A percentile compares a stretch with the other conserved stretches of the same genome.
phyloP scores from a whole-genome alignment of 179 eudicot genomes.

The Heliamphora ciliata region DNA sequence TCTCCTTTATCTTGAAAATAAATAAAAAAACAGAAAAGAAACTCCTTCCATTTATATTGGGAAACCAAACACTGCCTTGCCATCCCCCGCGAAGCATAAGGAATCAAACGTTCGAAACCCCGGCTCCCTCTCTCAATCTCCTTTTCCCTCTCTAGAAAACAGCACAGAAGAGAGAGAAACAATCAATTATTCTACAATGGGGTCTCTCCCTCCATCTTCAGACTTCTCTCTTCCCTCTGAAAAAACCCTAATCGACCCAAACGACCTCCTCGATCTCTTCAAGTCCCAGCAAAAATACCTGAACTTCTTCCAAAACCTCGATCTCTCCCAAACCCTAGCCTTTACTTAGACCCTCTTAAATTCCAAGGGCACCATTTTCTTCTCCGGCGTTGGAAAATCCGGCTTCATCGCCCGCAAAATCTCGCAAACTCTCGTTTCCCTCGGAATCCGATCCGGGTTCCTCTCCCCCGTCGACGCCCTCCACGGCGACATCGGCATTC shows the following conservation, averaged over 20 bases:
- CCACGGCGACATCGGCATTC: slow-evolving; percentile 88
- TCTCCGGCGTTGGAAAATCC: slow-evolving; percentile 92
- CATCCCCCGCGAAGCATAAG: background rate
- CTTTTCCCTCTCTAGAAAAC: background rate
- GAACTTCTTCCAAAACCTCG: slow-evolving; percentile 66
- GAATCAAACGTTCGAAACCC: background rate
- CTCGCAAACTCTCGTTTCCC: slow-evolving; percentile 82
- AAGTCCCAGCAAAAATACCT: slow-evolving; percentile 71
- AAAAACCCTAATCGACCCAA: slow-evolving; percentile 27
- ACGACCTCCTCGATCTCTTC: slow-evolving; percentile 58
- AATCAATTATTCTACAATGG: slow-evolving; percentile 22
- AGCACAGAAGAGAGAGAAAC: background rate
- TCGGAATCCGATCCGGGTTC: slow-evolving; percentile 64
- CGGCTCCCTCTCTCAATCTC: background rate
- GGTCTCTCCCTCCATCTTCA: slow-evolving; percentile 28
- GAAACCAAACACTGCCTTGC: background rate
- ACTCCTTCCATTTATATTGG: background rate
- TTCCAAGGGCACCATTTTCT: slow-evolving; percentile 61
- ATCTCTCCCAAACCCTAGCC: slow-evolving; percentile 55
- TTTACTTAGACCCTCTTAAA: slow-evolving; percentile 70
- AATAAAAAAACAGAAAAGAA: no score
- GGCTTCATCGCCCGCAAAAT: slow-evolving; percentile 94
- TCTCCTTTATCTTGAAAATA: no score
- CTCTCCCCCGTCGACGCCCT: slow-evolving; percentile 82
- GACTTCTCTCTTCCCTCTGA: background rate